These are phyloP conservation scores for Flaveria floridana DNA, from an alignment of 140 eudicot species.

Conservation along the genomic window DNA sequence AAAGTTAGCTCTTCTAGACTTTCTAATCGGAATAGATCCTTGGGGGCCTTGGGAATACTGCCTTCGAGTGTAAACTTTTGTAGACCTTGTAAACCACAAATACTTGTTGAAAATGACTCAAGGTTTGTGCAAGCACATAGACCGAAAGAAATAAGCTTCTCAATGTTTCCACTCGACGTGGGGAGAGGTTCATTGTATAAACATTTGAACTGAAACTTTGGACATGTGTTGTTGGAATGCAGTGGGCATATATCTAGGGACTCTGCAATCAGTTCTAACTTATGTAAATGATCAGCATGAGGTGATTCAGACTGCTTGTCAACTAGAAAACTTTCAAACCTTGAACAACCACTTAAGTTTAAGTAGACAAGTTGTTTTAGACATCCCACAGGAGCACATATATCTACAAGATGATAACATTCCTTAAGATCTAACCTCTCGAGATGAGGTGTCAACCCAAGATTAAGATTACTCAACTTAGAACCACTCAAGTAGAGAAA, in stretches of 20 bases:
- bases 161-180: background rate
- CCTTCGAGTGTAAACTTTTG: slow-evolving; percentile 17
- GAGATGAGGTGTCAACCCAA: background rate
- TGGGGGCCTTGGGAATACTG: background rate
- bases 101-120: slow-evolving; percentile 5
- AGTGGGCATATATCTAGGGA: background rate
- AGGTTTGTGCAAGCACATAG: slow-evolving; percentile 26
- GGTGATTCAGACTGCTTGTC: background rate
- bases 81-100: slow-evolving; percentile 6
- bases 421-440: background rate
- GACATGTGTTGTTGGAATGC: background rate
- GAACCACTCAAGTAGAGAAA: background rate
- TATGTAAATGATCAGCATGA: background rate
- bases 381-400: background rate
- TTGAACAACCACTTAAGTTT: slow-evolving; percentile 2
- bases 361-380: background rate
- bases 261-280: background rate
- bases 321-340: background rate
- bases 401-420: background rate
- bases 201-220: background rate
- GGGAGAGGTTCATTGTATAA: background rate
- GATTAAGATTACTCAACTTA: slow-evolving; percentile 7
- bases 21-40: background rate
- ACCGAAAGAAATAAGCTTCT: slow-evolving; percentile 13
- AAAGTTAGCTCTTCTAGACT: slow-evolving; percentile 8